Evolutionary conservation across 2,329 filamentous ascomycete species (phyloP).

Genomic region (Fusarium torulosum): DNA sequence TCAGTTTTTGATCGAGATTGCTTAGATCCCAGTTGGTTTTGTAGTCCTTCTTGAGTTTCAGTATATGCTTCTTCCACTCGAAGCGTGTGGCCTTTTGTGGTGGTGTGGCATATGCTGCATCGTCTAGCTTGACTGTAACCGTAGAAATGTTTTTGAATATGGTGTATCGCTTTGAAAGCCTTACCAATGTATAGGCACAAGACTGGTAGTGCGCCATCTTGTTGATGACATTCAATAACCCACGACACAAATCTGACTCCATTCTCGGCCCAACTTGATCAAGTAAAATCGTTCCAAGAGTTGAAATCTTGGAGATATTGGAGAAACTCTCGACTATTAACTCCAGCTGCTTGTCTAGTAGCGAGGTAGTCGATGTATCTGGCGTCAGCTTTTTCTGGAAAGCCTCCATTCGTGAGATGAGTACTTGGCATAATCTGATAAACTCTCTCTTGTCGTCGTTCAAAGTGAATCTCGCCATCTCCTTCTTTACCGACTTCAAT

Average conservation of each 20-base stretch:
- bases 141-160: not conserved
- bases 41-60: constrained; percentile 1
- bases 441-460: not conserved
- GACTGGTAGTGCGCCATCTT: constrained; percentile 37
- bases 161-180: constrained; percentile 7
- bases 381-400: not conserved
- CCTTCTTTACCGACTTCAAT: not conserved
- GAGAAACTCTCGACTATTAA: constrained; percentile 13
- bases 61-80: not conserved
- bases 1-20: not conserved
- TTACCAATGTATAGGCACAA: constrained; percentile 16
- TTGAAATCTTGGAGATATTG: constrained; percentile 9
- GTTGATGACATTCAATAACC: constrained; percentile 24
- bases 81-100: not conserved
- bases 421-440: not conserved
- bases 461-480: not conserved
- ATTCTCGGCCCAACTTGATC: constrained; percentile 3
- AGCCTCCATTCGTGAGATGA: constrained; percentile 1
- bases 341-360: constrained; percentile 10
- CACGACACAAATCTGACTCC: not conserved
- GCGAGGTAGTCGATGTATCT: not conserved
- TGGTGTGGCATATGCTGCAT: not conserved
- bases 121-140: not conserved
- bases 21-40: constrained; percentile 10
- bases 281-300: constrained; percentile 12